These are phyloP conservation scores for Closterium sp. DNA, from an alignment of 139 green algal species.

Conservation along the genomic window DNA sequence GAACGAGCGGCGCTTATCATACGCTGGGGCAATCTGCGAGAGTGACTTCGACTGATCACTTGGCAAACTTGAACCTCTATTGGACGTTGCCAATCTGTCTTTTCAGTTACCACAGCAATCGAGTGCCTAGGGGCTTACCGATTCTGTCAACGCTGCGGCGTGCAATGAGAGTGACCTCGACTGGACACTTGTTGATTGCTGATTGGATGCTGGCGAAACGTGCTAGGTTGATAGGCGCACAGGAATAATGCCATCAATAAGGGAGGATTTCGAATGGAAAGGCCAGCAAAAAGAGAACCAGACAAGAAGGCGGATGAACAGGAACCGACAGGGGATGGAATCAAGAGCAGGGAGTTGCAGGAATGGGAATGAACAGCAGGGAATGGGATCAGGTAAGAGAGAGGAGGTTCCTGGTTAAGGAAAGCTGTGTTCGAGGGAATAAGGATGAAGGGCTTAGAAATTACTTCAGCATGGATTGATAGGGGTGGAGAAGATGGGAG, in stretches of 20 bases:
- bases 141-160: not conserved
- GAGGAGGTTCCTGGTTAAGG: not conserved
- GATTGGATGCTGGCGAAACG: constrained; percentile 2
- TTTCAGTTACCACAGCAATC: too few species aligned
- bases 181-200: not conserved
- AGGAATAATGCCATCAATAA: not conserved
- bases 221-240: not conserved
- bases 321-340: not conserved
- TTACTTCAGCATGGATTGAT: too few species aligned
- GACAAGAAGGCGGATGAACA: not conserved
- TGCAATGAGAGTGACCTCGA: not conserved
- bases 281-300: not conserved
- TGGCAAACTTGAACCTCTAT: too few species aligned
- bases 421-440: not conserved
- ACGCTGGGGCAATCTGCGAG: too few species aligned
- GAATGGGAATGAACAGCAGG: not conserved
- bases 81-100: too few species aligned
- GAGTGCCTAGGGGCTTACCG: not conserved
- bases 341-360: not conserved
- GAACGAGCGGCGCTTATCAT: too few species aligned
- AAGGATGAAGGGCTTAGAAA: not conserved
- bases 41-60: too few species aligned
- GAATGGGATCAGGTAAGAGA: not conserved
- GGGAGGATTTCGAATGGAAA: not conserved
- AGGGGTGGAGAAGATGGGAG: too few species aligned